Base-by-base conservation (phyloP, 2,329 filamentous ascomycete genomes). In the Hyphodiscus sp. region DNA sequence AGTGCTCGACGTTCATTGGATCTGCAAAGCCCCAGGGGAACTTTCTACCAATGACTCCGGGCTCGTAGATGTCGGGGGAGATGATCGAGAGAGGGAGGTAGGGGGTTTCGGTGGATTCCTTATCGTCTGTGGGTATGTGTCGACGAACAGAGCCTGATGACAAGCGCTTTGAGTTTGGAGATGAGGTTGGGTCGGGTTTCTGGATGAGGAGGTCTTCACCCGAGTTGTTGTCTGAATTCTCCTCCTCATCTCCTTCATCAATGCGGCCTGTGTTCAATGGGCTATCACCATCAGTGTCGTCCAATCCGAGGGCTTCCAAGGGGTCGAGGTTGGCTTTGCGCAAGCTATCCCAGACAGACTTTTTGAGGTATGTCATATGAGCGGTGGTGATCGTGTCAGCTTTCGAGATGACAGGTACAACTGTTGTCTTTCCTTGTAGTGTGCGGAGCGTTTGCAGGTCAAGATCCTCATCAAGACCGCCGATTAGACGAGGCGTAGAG, bases 21-120 rank as follows among this genome's bases (percentile, higher is more conserved):
- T 97, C 90, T 4, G 94, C 94, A 63, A 96, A 95, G 7, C 94
- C 94, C 94, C 94, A 99, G 0, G 94, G 89, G 69, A 97, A 99
- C 60, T 86, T 85, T 56, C 94, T 87, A 45, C 94, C 94, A 56
- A 95, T 74, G 16, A 88, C 76, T 30, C 79, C 81, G 9, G 86
- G 85, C 64, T 95, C 89, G 71, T 97, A 95, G 43, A 89, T 81
- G 69, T 99, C 94, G 0, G 94, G 94, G 58, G 90, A 96, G 68
- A 99, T 87, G 68, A 96, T 89, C 42, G 91, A 96, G 67, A 97
- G 83, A 0, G 94, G 94, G 23, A 96, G 75, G 68, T 89, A 87
- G 0, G 89, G 89, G 11, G 74, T 69, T 61, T 83, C 80, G 61
- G 71, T 76, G 54, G 65, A 68, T 73, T 51, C 72, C 64, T 53